Evolutionary conservation across 2,329 filamentous ascomycete genomes (phyloP).

Genomic region (Incumbomyces lentus): DNA sequence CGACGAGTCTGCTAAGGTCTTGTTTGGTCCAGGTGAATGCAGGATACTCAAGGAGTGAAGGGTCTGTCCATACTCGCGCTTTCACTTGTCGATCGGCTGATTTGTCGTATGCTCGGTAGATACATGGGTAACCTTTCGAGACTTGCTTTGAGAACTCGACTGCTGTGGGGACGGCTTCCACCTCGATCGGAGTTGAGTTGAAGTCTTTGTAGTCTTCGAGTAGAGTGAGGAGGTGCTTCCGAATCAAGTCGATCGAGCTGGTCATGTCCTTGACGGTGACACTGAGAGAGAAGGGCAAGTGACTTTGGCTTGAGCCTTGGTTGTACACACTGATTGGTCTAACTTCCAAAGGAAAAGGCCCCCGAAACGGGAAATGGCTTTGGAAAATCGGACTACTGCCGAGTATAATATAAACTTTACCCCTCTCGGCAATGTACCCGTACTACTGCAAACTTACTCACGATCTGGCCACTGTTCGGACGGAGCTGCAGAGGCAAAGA

Average conservation of each 20-base stretch:
- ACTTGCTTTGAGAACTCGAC: slow-evolving; percentile 20
- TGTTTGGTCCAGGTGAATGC: slow-evolving; percentile 17
- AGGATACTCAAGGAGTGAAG: slow-evolving; percentile 4
- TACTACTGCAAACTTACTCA: no score
- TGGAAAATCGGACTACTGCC: no score
- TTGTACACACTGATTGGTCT: no score
- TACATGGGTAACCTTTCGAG: slow-evolving; percentile 14
- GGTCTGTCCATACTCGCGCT: background rate
- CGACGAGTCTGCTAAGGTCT: slow-evolving; percentile 10
- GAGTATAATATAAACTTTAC: no score
- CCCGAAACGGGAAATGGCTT: no score
- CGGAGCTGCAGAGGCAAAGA: no score
- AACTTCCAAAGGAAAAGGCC: no score
- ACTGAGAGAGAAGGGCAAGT: background rate
- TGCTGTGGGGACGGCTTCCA: slow-evolving; percentile 11
- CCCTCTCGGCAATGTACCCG: no score
- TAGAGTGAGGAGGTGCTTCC: slow-evolving; percentile 6
- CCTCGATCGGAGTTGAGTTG: slow-evolving; percentile 13
- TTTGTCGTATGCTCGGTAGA: slow-evolving; percentile 8
- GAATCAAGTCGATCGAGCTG: background rate
- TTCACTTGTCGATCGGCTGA: slow-evolving; percentile 4
- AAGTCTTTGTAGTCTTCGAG: slow-evolving; percentile 19
- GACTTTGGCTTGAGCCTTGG: no score
- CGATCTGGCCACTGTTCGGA: no score
- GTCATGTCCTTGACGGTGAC: background rate